These are phyloP conservation scores for Botrytis paeoniae DNA, from an alignment of 2,329 filamentous ascomycete species.

Conservation along the genomic window DNA sequence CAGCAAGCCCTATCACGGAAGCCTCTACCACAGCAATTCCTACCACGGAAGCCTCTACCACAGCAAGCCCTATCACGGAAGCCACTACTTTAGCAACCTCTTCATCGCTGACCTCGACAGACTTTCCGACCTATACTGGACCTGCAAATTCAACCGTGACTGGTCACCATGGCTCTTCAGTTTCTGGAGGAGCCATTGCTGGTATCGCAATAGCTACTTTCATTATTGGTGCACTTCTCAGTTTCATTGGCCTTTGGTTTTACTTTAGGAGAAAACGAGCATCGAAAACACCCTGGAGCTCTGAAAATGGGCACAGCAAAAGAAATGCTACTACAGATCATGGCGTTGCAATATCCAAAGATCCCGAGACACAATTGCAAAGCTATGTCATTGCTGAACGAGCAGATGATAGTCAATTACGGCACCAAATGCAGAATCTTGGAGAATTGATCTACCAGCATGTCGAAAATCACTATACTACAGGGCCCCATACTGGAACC, in stretches of 20 bases:
- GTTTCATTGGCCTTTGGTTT: neutral
- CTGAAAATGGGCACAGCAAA: neutral
- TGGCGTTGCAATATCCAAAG: neutral
- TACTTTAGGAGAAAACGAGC: neutral
- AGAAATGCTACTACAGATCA: neutral
- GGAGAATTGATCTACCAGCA: conserved; percentile 42
- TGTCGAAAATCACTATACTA: conserved; percentile 42
- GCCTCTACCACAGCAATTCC: too few relatives aligned
- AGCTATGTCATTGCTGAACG: conserved; percentile 41
- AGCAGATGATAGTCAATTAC: conserved; percentile 40
- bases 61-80: neutral
- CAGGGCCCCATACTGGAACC: neutral
- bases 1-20: too few relatives aligned
- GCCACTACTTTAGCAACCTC: neutral
- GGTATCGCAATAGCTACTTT: conserved; percentile 41
- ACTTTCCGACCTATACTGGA: neutral
- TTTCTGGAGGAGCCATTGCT: conserved; percentile 33
- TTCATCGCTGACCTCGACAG: neutral
- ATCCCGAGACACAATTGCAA: neutral
- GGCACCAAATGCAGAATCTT: conserved; percentile 38
- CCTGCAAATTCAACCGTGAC: too few relatives aligned
- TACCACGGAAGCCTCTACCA: too few relatives aligned
- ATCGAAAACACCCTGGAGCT: neutral
- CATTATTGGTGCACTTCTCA: conserved; percentile 33
- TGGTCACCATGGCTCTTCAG: neutral